Base-by-base conservation (phyloP, 2,329 filamentous ascomycete genomes). In the Microsporum canis region DNA sequence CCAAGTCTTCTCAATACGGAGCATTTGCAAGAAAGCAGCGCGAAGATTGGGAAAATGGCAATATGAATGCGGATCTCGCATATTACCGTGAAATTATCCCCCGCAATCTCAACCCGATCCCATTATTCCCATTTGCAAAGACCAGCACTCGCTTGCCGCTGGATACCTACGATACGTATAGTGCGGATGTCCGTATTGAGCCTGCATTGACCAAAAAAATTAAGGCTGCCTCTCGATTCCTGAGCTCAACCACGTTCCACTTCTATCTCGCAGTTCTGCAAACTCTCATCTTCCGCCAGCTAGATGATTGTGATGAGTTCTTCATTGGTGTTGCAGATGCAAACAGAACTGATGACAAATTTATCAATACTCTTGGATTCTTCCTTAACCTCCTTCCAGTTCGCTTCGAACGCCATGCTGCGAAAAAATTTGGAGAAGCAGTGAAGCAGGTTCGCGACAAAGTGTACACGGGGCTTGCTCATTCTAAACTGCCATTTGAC, bases 341-440 rank as follows among this genome's bases (percentile, higher is more conserved):
- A 1, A 76, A 75, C 57, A 68, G 76, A 1, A 65, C 57, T 0
- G 75, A 79, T 1, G 61, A 60, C 8, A 62, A 70, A 1, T 60
- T 72, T 1, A 61, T 67, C 5, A 60, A 65, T 0, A 79, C 68
- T 2, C 66, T 82, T 0, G 81, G 81, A 1, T 67, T 75, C 47
- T 77, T 78, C 45, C 62, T 82, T 1, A 82, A 83, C 61, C 66
- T 82, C 0, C 68, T 83, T 0, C 74, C 81, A 1, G 55, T 82
- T 0, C 70, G 71, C 0, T 76, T 81, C 61, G 36, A 65, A 1
- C 51, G 64, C 29, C n/a, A 65, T 33, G 14, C 57, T 29, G 38
- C 53, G 34, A 63, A 71, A 8, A 65, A 67, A 0, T 77, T 77
- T 60, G 64, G 61, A 0, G 69, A 75, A 3, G 64, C 65, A 1